A percentile compares a stretch with the other conserved stretches of the same genome.
Evolutionary conservation across 2,329 filamentous ascomycete species (phyloP).

Genomic region (Venturia nashicola): DNA sequence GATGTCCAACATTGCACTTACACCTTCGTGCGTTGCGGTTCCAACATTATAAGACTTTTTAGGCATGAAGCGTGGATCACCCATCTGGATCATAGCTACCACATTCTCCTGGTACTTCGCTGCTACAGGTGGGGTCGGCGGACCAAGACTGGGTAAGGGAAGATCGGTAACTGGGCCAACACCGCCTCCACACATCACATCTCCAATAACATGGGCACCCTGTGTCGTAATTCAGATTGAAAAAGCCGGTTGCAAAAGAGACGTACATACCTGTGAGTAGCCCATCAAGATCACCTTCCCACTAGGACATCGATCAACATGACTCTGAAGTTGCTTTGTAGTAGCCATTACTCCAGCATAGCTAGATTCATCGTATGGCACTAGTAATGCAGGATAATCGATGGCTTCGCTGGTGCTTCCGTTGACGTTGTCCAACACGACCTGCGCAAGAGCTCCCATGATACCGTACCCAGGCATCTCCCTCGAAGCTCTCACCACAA

Average conservation of each 20-base stretch:
- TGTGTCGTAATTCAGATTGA: not conserved
- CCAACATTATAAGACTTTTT: not conserved
- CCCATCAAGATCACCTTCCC: conserved; percentile 5
- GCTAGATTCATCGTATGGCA: conserved; percentile 1
- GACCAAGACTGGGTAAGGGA: not conserved
- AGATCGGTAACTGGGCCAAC: not conserved
- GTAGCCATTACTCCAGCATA: not conserved
- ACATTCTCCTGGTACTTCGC: conserved; percentile 4
- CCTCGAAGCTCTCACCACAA: not conserved
- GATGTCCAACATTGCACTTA: not conserved
- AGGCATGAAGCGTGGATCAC: conserved; percentile 6
- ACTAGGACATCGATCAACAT: conserved; percentile 1
- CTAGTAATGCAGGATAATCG: conserved; percentile 7
- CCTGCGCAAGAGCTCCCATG: not conserved
- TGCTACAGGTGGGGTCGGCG: not conserved
- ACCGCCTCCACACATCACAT: conserved; percentile 7
- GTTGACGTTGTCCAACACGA: not conserved
- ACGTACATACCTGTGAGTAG: not conserved
- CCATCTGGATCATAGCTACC: conserved; percentile 6
- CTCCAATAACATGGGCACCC: conserved; percentile 5
- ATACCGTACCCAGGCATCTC: not conserved
- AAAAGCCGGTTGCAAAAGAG: not conserved
- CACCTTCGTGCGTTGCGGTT: not conserved
- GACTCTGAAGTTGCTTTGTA: not conserved
- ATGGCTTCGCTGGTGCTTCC: conserved; percentile 3